A percentile compares a stretch with the other conserved stretches of the same genome.
Conservation (phyloP, 2,329 filamentous ascomycete species). For the Pestalotiopsis sp. region DNA sequence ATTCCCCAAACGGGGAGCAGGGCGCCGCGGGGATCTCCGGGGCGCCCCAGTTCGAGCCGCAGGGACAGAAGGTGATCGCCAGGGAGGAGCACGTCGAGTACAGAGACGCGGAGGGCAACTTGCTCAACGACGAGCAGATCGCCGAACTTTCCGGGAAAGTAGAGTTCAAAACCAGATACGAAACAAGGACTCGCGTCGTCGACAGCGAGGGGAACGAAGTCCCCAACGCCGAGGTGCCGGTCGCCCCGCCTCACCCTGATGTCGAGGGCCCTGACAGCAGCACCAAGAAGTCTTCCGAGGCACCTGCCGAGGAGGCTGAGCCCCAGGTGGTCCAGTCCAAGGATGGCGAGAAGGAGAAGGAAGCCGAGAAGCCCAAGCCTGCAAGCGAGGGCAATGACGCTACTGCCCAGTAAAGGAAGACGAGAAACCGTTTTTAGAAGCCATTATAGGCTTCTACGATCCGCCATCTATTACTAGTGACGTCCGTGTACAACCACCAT, state of each 20-base stretch:
- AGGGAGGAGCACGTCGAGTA: constrained; percentile 88
- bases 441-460: neutral
- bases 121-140: constrained; percentile 82
- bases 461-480: neutral
- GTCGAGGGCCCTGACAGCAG: constrained; percentile 61
- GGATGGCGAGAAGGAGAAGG: constrained; percentile 60
- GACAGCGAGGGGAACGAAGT: constrained; percentile 80
- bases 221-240: constrained; percentile 37
- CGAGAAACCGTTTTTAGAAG: neutral
- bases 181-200: constrained; percentile 86
- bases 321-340: constrained; percentile 49
- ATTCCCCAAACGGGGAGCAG: constrained; percentile 23
- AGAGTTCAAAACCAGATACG: constrained; percentile 91
- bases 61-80: constrained; percentile 47
- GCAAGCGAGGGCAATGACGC: constrained; percentile 64
- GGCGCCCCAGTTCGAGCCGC: constrained; percentile 46
- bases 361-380: constrained; percentile 58
- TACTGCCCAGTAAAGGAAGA: constrained; percentile 25
- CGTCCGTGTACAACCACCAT: neutral
- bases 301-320: constrained; percentile 33
- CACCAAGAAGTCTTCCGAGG: constrained; percentile 40
- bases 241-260: constrained; percentile 61
- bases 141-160: constrained; percentile 86
- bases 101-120: constrained; percentile 88
- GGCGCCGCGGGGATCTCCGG: constrained; percentile 39